These are phyloP conservation scores for Ceratocystis diversiconidia DNA, from an alignment of 2,329 filamentous ascomycete species.

Conservation along the genomic window DNA sequence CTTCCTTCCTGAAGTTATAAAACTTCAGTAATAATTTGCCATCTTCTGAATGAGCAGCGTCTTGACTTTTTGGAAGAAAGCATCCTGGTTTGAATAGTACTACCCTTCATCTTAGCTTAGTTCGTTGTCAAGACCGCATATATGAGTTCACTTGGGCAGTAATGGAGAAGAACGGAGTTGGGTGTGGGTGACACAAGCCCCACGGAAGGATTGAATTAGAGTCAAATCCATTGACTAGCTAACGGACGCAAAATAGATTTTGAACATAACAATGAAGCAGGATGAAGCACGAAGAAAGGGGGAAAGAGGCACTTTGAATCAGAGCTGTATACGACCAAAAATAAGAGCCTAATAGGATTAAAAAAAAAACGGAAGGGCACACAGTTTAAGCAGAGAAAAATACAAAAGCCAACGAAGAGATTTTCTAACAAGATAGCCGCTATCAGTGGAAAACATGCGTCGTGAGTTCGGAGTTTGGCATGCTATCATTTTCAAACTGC, in stretches of 20 bases:
- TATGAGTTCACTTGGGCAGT: no score
- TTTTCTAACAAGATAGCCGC: background rate
- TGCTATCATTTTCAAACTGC: slow-evolving; percentile 31
- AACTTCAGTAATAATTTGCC: no score
- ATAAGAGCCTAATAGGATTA: background rate
- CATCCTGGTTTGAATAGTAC: no score
- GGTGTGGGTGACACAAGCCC: background rate
- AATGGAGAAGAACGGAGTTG: background rate
- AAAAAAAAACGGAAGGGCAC: slow-evolving; percentile 1
- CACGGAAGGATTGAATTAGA: background rate
- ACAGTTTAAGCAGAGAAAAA: slow-evolving; percentile 1
- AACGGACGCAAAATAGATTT: background rate
- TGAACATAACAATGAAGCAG: background rate
- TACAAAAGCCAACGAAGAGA: background rate
- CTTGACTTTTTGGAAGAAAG: no score
- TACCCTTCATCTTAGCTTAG: background rate
- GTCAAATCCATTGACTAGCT: background rate
- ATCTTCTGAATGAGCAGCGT: no score
- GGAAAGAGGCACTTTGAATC: background rate
- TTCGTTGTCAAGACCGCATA: background rate
- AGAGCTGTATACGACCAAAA: background rate
- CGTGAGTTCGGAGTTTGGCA: slow-evolving; percentile 25
- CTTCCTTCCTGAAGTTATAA: no score
- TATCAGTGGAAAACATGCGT: slow-evolving; percentile 19
- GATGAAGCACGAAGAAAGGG: background rate